Base-by-base conservation (phyloP, 2,329 filamentous ascomycete species). In the Chalaropsis ovoidea region DNA sequence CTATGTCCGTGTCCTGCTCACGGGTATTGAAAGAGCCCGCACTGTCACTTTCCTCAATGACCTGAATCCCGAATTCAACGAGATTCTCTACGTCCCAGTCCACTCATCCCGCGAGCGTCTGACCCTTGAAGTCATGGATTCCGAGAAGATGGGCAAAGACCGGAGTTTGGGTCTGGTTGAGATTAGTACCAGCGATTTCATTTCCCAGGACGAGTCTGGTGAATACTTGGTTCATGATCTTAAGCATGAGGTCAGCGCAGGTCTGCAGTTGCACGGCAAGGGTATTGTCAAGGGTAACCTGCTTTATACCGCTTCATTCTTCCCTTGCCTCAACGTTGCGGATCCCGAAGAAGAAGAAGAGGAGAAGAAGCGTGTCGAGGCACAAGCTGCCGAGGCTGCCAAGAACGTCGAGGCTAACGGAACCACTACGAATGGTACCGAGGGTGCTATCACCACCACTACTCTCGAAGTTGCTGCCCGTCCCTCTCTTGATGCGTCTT, bases 41-140 rank as follows among this genome's bases (percentile, higher is more conserved):
- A 97, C 94, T 1, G 94, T 99, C 62, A 97, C 93, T 0, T 96
- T 94, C 79, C 86, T 90, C 73, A 99, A 96, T 76, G 95, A 96
- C 68, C 84, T 99, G 67, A 90, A 95, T 73, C 94, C 94, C 1
- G 88, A 94, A 64, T 99, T 89, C 86, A 91, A 99, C 72, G 94
- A 99, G 76, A 86, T 99, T 27, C 82, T 96, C 24, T 99, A 99
- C 72, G 82, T 99, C 0, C 93, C 95, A 0, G 83, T 99, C 66
- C 93, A 96, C 74, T 91, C 87, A 6, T 72, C 82, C 15, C 87
- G 90, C 41, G 94, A 99, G 74, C 90, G 88, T 72, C 79, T 99
- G 39, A 85, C 86, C 0, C 77, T 99, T 19, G 94, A 99, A 75
- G 91, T 97, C 69, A 96, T 99, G 93, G 94, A 99, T 71, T 86